Percentiles rank a stretch among this genome's conserved stretches.
phyloP scores from a whole-genome alignment of 148 eudicot genomes.

The Chenopodium berlandieri region DNA sequence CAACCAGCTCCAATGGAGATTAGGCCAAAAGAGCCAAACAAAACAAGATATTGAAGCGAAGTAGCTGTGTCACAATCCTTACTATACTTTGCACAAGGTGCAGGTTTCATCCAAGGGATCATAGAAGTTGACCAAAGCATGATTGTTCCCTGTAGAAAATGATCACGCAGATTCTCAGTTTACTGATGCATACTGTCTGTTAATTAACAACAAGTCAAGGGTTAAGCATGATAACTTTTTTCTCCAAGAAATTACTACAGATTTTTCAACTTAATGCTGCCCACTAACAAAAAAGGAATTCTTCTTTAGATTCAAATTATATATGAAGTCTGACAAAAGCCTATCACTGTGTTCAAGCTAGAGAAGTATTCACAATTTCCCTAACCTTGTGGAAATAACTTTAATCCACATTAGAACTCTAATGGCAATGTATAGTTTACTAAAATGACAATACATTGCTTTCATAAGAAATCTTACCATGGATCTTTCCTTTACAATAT shows the following conservation, averaged over 20 bases:
- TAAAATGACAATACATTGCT: too few relatives aligned
- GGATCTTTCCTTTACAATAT: too few relatives aligned
- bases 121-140: constrained; percentile 41
- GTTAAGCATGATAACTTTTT: neutral
- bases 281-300: too few relatives aligned
- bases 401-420: too few relatives aligned
- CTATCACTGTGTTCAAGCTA: too few relatives aligned
- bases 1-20: constrained; percentile 51
- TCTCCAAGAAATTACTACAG: neutral
- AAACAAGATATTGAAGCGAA: constrained; percentile 27
- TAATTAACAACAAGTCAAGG: neutral
- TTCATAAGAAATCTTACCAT: too few relatives aligned
- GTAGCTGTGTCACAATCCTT: constrained; percentile 29
- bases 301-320: too few relatives aligned
- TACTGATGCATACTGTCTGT: neutral
- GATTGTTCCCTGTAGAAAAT: constrained; percentile 31
- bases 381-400: too few relatives aligned
- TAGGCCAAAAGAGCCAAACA: constrained; percentile 31
- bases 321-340: neutral
- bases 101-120: constrained; percentile 33
- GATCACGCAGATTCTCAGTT: neutral
- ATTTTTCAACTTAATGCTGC: too few relatives aligned
- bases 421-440: too few relatives aligned
- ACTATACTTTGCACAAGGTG: constrained; percentile 29
- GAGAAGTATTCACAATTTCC: too few relatives aligned